Base-by-base conservation (phyloP, 495 filamentous ascomycete species). In the Xylaria venustula region DNA sequence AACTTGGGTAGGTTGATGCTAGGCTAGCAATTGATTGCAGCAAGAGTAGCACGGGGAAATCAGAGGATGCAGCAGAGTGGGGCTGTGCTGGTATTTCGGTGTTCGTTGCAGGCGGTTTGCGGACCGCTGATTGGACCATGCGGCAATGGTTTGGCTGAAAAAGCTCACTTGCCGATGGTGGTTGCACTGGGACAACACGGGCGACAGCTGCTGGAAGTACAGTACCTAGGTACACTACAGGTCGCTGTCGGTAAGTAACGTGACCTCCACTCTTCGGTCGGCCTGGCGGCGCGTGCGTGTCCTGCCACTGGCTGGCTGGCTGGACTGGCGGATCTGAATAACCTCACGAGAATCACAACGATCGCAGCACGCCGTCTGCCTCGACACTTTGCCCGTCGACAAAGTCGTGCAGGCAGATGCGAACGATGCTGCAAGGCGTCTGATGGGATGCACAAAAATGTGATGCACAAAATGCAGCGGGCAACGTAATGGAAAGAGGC, bases 261-360 rank as follows among this genome's bases (percentile, higher is more conserved):
- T 73, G 72, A 76, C 73, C 67, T 72, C 58, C 58, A 64, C 68
- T 64, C 64, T 67, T 62, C 65, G 65, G 69, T 73, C 69, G 69
- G 69, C 66, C 23, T 54, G 32, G 37, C 25, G 40, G 47, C 32
- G 45, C 50, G 58, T 53, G 26, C 22, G 49, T 41, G 64, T 63
- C 62, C 57, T 62, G 63, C 63, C 61, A 64, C 65, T 34, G 30
- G 5, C 30, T 34, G 11, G 30, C 30, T 34, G 30, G 58, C 67
- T 65, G 65, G 60, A 62, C 59, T 54, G 60, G 64, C 57, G 52
- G 42, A 59, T 74, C 67, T 60, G 78, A 81, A 81, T 81, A 75
- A 69, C 78, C 73, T 81, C 78, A 76, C 52, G 51, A 66, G 53
- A 52, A 64, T 64, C 37, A 54, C 49, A 61, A 57, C 53, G 46